Base-by-base conservation (phyloP, 345 rosid genomes). In the Rhizophora apiculata region DNA sequence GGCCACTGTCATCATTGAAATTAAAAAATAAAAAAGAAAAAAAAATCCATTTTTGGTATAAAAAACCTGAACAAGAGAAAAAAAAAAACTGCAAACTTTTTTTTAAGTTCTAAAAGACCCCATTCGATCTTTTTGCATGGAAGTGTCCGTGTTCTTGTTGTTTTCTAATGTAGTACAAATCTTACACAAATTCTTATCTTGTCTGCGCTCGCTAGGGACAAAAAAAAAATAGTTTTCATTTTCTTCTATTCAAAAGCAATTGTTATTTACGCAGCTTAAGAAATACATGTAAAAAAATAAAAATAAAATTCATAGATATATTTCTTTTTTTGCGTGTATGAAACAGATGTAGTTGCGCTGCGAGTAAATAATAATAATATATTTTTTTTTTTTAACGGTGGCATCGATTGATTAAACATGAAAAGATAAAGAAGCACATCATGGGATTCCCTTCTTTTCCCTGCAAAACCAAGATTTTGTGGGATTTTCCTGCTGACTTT, bases 181-280 rank as follows among this genome's bases (percentile, higher is more conserved):
- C 2, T 22, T 13, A 63, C 70, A 13, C 65, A 60, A 68, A 82
- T 82, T 81, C 70, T 80, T 75, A 62, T 85, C 84, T 73, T 82
- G 84, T 79, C 80, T 74, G 59, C 73, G 60, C 29, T 80, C 58
- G 7, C 19, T 72, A 71, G 30, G 61, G 51, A 46, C 7, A 74
- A 68, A 13, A 68, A 64, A n/a, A 3, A 54, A 43, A 13, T 16
- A 2, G 9, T 20, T 20, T 22, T 11, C 20, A 2, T 13, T 30
- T 15, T 8, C 16, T 64, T 8, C 18, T 7, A 6, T 68, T 43
- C 22, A 29, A 7, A 34, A 6, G 37, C 6, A 34, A 34, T 34
- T 34, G 8, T 34, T 34, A 34, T 7, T 34, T 34, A 34, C 37
- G 8, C 9, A 9, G 1, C 1, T 34, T 8, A 7, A 8, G 6